Evolutionary conservation across 208 protist species (phyloP), one percentile per base, ranked within the genome.

Genomic region (Trypanosoma brucei): DNA sequence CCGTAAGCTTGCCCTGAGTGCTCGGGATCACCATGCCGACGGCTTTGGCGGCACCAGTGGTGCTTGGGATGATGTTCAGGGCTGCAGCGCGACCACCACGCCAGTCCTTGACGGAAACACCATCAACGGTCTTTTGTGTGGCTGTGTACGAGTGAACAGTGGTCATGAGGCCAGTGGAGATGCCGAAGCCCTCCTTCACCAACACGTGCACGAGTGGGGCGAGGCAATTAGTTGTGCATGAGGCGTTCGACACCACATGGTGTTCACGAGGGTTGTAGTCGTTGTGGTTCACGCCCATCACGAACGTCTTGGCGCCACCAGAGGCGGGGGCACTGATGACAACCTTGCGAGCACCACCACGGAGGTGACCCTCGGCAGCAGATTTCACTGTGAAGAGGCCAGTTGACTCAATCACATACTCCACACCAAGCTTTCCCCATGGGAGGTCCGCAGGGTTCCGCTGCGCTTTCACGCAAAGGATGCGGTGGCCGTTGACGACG

Each of bases 151-250:
- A 91, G 86, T 99, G 99, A 55, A 99, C 95, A 54, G 99, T 99
- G 53, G 98, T 99, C 98, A 99, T 99, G 49, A 99, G 86, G 51
- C 94, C 95, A 59, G 97, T 92, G 44, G 67, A 74, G 48, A 99
- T 98, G 42, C 94, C 96, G 65, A 96, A 99, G 53, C 90, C 86
- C 39, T 99, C 95, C 68, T 99, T 75, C 57, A 99, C 84, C 38
- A 95, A 48, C 59, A 97, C 86, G 78, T 99, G 98, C 59, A 89
- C 97, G 30, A 99, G 62, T 48, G 98, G 98, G 3, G 98, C 98
- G 35, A 99, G 91, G 88, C 99, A 99, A 94, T 99, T 99, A 66
- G 98, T 99, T 56, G 99, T 99, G 92, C 98, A 99, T 45, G 98
- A 99, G 44, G 98, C 98, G 81, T 99, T 99, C 3, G 93, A 98